These are phyloP conservation scores for Suhomyces chickasaworum DNA, from an alignment of 1,139 yeast genomes.

Conservation along the genomic window DNA sequence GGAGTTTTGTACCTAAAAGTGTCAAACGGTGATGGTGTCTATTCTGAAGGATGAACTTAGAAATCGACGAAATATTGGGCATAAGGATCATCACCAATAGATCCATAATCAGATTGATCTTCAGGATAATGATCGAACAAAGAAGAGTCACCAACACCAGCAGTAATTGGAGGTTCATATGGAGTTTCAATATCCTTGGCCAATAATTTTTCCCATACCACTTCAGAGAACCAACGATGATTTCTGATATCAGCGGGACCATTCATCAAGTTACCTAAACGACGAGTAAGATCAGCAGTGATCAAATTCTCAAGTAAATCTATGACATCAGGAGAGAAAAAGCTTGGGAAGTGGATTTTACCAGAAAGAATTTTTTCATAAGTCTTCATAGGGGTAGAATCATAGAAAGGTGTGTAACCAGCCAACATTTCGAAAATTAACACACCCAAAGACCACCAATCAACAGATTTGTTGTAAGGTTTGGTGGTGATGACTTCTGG, in stretches of 20 bases:
- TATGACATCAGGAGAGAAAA: slow-evolving; percentile 53
- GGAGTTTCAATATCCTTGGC: slow-evolving; percentile 64
- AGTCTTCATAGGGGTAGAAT: slow-evolving; percentile 62
- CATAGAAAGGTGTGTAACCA: slow-evolving; percentile 64
- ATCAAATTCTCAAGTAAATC: slow-evolving; percentile 53
- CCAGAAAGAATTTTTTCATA: slow-evolving; percentile 60
- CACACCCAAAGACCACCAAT: slow-evolving; percentile 67
- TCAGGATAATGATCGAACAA: slow-evolving; percentile 63
- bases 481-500: slow-evolving; percentile 65
- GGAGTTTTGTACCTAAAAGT: not conserved
- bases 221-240: slow-evolving; percentile 63
- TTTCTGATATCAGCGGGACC: slow-evolving; percentile 60
- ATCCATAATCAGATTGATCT: slow-evolving; percentile 58
- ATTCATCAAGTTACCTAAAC: slow-evolving; percentile 59
- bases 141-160: slow-evolving; percentile 66
- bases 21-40: not conserved
- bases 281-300: slow-evolving; percentile 55
- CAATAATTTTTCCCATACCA: slow-evolving; percentile 59
- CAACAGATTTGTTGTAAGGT: slow-evolving; percentile 63
- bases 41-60: slow-evolving; percentile 19
- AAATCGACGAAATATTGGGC: slow-evolving; percentile 54
- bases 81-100: slow-evolving; percentile 50
- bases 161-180: slow-evolving; percentile 63
- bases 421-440: slow-evolving; percentile 63
- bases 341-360: slow-evolving; percentile 52